phyloP scores from a whole-genome alignment of 2,329 filamentous ascomycete species.

The Tolypocladium ovalisporum region DNA sequence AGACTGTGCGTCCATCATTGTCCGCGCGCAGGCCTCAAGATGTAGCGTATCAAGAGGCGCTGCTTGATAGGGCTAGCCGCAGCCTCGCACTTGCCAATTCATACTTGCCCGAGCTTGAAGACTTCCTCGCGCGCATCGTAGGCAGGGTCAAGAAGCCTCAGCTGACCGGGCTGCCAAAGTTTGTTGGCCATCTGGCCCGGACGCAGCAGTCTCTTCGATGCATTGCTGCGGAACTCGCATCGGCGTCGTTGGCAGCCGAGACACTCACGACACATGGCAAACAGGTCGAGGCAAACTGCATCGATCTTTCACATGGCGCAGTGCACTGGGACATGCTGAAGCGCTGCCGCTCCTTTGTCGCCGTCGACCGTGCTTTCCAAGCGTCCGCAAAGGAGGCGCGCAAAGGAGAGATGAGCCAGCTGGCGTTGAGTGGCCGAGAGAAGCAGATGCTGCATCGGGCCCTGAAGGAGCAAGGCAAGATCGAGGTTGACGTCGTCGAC shows the following conservation, averaged over 20 bases:
- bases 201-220: slow-evolving; percentile 7
- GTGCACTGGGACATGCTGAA: slow-evolving; percentile 22
- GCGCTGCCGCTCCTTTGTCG: slow-evolving; percentile 17
- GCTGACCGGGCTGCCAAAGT: slow-evolving; percentile 11
- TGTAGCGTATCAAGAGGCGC: background rate
- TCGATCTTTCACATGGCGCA: slow-evolving; percentile 9
- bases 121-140: slow-evolving; percentile 4
- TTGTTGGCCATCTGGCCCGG: slow-evolving; percentile 9
- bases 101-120: slow-evolving; percentile 9
- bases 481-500: slow-evolving; percentile 24
- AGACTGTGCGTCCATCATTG: background rate
- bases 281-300: slow-evolving; percentile 14
- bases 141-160: slow-evolving; percentile 3
- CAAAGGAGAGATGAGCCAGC: slow-evolving; percentile 11
- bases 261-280: slow-evolving; percentile 5
- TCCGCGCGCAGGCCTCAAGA: background rate
- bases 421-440: slow-evolving; percentile 11
- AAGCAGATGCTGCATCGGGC: slow-evolving; percentile 17
- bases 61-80: slow-evolving; percentile 5
- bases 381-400: slow-evolving; percentile 17
- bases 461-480: slow-evolving; percentile 20
- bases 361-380: slow-evolving; percentile 21
- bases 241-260: slow-evolving; percentile 2
- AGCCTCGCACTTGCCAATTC: slow-evolving; percentile 4
- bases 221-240: slow-evolving; percentile 4